Evolutionary conservation across 352 stramenopile genomes (phyloP).

Genomic region (Phytophthora sojae): DNA sequence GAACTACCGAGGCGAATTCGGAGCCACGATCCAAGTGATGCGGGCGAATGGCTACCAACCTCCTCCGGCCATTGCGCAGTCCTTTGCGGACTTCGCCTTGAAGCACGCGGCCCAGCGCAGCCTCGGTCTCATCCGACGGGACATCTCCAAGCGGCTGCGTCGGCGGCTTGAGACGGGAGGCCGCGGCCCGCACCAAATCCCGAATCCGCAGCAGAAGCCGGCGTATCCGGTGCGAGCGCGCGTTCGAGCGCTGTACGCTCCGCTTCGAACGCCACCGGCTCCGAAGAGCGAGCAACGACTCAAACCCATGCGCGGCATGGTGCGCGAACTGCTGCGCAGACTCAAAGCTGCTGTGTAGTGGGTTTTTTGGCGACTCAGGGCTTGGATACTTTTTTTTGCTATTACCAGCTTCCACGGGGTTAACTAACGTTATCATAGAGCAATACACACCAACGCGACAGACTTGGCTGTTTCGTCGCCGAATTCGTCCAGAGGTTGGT

Average conservation of each 20-base stretch:
- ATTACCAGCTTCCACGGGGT: too few relatives aligned
- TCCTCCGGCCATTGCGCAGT: constrained; percentile 25
- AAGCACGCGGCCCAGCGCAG: constrained; percentile 31
- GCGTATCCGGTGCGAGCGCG: constrained; percentile 23
- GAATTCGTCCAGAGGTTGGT: too few relatives aligned
- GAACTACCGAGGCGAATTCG: constrained; percentile 11
- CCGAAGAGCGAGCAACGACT: constrained; percentile 12
- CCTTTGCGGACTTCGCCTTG: constrained; percentile 33
- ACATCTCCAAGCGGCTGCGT: constrained; percentile 29
- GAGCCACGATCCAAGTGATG: constrained; percentile 33
- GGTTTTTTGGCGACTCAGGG: too few relatives aligned
- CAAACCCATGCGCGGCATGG: constrained; percentile 8
- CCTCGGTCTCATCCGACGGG: constrained; percentile 22
- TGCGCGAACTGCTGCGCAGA: constrained; percentile 23
- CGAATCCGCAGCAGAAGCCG: constrained; percentile 21
- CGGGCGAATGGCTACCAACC: constrained; percentile 24
- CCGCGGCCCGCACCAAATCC: constrained; percentile 23
- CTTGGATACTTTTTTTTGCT: too few relatives aligned
- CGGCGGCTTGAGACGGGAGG: constrained; percentile 22
- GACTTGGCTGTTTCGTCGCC: too few relatives aligned
- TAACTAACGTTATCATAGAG: too few relatives aligned
- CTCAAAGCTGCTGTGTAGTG: constrained; percentile 1
- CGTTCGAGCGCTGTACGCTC: constrained; percentile 17
- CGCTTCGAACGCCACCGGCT: background rate
- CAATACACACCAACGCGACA: too few relatives aligned